Evolutionary conservation across 495 filamentous ascomycete species (phyloP), one percentile per base, ranked within the genome.

Genomic region (Tuber calosporum): DNA sequence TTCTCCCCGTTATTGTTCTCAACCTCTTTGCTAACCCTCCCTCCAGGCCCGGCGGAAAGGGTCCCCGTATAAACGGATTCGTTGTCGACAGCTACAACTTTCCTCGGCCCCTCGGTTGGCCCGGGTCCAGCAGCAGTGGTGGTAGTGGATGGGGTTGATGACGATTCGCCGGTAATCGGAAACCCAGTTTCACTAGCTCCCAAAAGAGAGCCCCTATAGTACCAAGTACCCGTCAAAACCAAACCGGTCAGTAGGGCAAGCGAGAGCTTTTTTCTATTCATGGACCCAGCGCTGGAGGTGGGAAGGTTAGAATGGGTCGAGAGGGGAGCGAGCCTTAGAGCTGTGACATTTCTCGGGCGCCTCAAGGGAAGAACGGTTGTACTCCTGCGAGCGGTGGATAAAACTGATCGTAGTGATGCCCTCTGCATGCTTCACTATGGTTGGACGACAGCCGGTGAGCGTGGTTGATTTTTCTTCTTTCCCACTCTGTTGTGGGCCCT

Each of bases 41-140:
- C 90, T 78, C 93, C 90, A 73, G 90, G 90, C 53, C 53, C 53
- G 30, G 76, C 75, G n/a, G 89, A 87, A 37, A 94, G 87, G 0
- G 91, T 90, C 26, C 90, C 90, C 20, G 92, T 93, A 77, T 93
- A 96, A 48, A 97, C 87, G 81, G 92, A 87, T 79, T 94, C 92
- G 80, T 92, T 88, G 71, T 92, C 91, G 66, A 98, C 91, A 34
- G 94, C 86, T 66, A 97, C 84, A 36, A 91, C 88, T 71, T 86
- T 81, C 71, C 73, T 81, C 30, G 79, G 74, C 58, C 74, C 72
- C 72, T 73, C 71, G 40, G 75, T 66, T 68, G 19, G 67, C 69
- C 53, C 53, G 53, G 53, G 53, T 34, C 30, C 13, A 48, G 36
- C n/a, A 38, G 53, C 58, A 13, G 42, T n/a, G 67, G 45, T 53